Conservation (phyloP, 306 rosid genomes). For the Cucumis sativus region Cucumber_9930_V3 NC_026658.2:9331501-9332000, state of each 20-base stretch:
- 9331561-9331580: conserved; percentile 62
- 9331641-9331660: conserved; percentile 70
- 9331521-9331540: neutral
- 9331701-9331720: neutral
- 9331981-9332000: too few relatives aligned
- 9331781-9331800: neutral
- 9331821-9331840: neutral
- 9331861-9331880: too few relatives aligned
- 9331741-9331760: neutral
- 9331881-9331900: too few relatives aligned
- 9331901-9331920: too few relatives aligned
- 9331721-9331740: neutral
- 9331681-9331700: neutral
- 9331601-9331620: conserved; percentile 82
- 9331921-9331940: too few relatives aligned
- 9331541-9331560: conserved; percentile 49
- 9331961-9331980: too few relatives aligned
- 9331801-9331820: neutral
- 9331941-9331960: too few relatives aligned
- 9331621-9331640: conserved; percentile 89
- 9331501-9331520: neutral
- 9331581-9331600: conserved; percentile 92
- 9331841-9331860: too few relatives aligned
- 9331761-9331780: neutral
- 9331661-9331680: conserved; percentile 69